Evolutionary conservation across 176 grass and related monocot genomes (phyloP).

Genomic region (Poa annua): DNA sequence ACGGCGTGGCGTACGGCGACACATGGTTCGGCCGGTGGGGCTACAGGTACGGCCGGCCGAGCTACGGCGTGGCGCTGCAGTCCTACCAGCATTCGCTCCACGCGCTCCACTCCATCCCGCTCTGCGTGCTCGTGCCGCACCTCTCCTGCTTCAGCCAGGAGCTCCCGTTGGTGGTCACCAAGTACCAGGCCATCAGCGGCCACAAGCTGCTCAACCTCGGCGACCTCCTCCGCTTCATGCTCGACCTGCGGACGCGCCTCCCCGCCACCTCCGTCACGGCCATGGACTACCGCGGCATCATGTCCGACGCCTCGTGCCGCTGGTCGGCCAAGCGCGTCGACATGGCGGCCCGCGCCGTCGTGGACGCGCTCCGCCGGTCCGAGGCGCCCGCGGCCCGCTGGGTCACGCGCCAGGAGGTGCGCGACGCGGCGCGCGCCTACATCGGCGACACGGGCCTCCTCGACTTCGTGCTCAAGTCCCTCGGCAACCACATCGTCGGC

Average conservation of each 20-base stretch:
- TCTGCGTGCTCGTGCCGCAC: constrained; percentile 60
- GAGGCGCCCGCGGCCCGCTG: constrained; percentile 54
- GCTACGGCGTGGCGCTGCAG: constrained; percentile 62
- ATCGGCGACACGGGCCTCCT: constrained; percentile 92
- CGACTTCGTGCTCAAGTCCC: constrained; percentile 91
- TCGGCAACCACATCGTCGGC: constrained; percentile 85
- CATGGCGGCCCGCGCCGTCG: constrained; percentile 83
- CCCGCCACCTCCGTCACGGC: constrained; percentile 53
- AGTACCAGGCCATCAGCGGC: constrained; percentile 80
- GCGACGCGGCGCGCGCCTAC: constrained; percentile 79
- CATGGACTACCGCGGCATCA: constrained; percentile 74
- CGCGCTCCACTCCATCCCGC: constrained; percentile 63
- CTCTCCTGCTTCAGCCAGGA: constrained; percentile 58
- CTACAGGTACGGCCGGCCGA: constrained; percentile 66
- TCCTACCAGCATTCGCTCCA: constrained; percentile 77
- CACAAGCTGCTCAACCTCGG: constrained; percentile 63
- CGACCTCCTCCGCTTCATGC: constrained; percentile 84
- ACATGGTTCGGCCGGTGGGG: constrained; percentile 93
- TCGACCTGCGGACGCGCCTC: constrained; percentile 70
- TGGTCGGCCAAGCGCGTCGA: constrained; percentile 87
- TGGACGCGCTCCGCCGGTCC: constrained; percentile 76
- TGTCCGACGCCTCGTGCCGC: constrained; percentile 71
- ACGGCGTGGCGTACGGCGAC: constrained; percentile 76
- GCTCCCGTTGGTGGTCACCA: constrained; percentile 63
- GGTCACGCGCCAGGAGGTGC: constrained; percentile 91